phyloP scores from a whole-genome alignment of 2,329 filamentous ascomycete species.

The Cryphonectria naterciae region DNA sequence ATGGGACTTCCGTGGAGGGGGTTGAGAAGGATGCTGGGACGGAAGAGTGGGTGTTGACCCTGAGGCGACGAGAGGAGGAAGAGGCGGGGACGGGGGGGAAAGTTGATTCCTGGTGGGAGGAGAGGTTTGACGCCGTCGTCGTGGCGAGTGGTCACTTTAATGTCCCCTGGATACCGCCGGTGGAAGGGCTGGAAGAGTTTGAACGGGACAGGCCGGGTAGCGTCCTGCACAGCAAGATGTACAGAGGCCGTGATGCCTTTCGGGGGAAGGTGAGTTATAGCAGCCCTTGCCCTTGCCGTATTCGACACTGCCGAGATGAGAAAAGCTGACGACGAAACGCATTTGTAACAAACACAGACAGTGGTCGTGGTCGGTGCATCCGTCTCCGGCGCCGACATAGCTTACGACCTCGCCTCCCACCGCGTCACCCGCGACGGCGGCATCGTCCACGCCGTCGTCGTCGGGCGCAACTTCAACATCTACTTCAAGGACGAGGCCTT shows the following conservation, averaged over 20 bases:
- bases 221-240: constrained; percentile 60
- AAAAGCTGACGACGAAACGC: not conserved
- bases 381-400: constrained; percentile 66
- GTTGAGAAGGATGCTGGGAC: constrained; percentile 50
- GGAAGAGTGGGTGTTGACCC: constrained; percentile 55
- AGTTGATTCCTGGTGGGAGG: constrained; percentile 65
- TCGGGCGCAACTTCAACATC: constrained; percentile 35
- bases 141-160: constrained; percentile 63
- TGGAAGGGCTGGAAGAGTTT: constrained; percentile 53
- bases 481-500: constrained; percentile 38
- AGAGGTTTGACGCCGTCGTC: constrained; percentile 62
- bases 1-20: constrained; percentile 65
- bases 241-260: constrained; percentile 50
- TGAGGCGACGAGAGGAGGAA: constrained; percentile 46
- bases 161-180: constrained; percentile 56
- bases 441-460: constrained; percentile 35
- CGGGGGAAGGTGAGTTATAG: constrained; percentile 45
- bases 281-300: not conserved
- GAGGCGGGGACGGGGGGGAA: not conserved
- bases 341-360: constrained; percentile 42
- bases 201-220: constrained; percentile 51
- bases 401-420: constrained; percentile 33
- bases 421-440: constrained; percentile 21
- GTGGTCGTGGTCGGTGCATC: constrained; percentile 67
- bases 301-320: not conserved